A percentile compares a stretch with the other conserved stretches of the same genome.
These are phyloP conservation scores for Arthrobotrys iridis DNA, from an alignment of 2,329 filamentous ascomycete species.

Conservation along the genomic window DNA sequence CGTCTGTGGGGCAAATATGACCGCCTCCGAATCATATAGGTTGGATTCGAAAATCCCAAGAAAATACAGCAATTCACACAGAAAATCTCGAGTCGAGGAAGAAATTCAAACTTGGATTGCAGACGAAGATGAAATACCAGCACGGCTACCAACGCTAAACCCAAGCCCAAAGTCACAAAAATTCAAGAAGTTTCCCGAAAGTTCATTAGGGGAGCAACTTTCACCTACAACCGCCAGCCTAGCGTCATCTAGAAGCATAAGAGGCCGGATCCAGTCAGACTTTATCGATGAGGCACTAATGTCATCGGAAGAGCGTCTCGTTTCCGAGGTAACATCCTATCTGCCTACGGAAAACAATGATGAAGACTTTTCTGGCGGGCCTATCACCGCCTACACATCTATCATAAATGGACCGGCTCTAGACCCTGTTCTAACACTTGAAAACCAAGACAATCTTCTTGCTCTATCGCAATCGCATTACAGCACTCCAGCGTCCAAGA, in stretches of 20 bases:
- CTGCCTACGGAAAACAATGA: conserved; percentile 18
- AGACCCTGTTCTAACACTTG: conserved; percentile 43
- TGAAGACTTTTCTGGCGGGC: conserved; percentile 19
- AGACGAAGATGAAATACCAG: conserved; percentile 43
- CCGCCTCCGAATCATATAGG: conserved; percentile 28
- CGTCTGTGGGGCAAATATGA: conserved; percentile 44
- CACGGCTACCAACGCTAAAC: conserved; percentile 10
- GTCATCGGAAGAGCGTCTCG: conserved; percentile 34
- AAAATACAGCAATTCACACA: conserved; percentile 12
- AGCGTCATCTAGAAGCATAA: conserved; percentile 26
- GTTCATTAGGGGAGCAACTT: not conserved
- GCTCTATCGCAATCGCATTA: conserved; percentile 25
- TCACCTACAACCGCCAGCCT: conserved; percentile 28
- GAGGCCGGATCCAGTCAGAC: conserved; percentile 31
- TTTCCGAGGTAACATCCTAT: conserved; percentile 12
- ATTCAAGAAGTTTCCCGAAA: not conserved
- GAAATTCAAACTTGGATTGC: conserved; percentile 27
- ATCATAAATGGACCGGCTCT: conserved; percentile 33
- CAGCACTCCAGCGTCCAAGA: conserved; percentile 5
- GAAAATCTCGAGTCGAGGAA: not conserved
- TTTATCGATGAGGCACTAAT: conserved; percentile 29
- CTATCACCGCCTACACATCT: conserved; percentile 39
- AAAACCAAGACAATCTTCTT: conserved; percentile 47
- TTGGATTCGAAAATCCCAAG: conserved; percentile 10
- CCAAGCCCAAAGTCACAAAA: not conserved